These are phyloP conservation scores for Leishmania guyanensis DNA, from an alignment of 208 protist genomes.

Conservation along the genomic window DNA sequence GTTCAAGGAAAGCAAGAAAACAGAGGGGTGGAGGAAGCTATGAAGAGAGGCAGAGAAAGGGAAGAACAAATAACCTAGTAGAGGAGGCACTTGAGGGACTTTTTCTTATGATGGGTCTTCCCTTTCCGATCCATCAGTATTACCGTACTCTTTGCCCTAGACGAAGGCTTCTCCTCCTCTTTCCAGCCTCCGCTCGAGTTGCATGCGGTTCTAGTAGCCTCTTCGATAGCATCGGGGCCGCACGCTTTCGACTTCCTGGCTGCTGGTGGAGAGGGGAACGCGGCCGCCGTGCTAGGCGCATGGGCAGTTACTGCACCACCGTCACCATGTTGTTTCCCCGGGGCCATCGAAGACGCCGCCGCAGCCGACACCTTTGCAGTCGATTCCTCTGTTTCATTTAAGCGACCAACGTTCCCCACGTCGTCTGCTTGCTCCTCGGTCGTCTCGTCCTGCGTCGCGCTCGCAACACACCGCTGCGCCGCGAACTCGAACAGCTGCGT, in stretches of 20 bases:
- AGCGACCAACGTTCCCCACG: background rate
- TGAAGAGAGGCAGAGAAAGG: background rate
- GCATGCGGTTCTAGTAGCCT: background rate
- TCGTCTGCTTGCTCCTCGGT: constrained; percentile 7
- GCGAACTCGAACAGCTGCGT: constrained; percentile 88
- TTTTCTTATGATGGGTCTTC: constrained; percentile 22
- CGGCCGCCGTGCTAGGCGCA: background rate
- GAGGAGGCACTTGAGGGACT: constrained; percentile 22
- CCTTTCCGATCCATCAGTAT: constrained; percentile 14
- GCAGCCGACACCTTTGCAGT: background rate
- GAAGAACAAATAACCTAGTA: constrained; percentile 1
- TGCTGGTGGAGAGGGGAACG: background rate
- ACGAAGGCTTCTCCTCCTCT: constrained; percentile 1
- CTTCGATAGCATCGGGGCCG: background rate
- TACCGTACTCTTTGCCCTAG: constrained; percentile 15
- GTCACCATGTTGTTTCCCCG: background rate
- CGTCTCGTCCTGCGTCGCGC: background rate
- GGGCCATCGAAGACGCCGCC: background rate
- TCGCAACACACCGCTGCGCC: constrained; percentile 60
- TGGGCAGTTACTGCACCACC: background rate
- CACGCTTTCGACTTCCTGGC: background rate
- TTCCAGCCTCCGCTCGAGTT: background rate
- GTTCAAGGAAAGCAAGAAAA: background rate
- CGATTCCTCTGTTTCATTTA: background rate
- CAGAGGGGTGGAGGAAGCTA: background rate